Percentiles rank a stretch among this genome's conserved stretches.
These are phyloP conservation scores for Acer negundo DNA, from an alignment of 345 rosid species.

Conservation along the genomic window DNA sequence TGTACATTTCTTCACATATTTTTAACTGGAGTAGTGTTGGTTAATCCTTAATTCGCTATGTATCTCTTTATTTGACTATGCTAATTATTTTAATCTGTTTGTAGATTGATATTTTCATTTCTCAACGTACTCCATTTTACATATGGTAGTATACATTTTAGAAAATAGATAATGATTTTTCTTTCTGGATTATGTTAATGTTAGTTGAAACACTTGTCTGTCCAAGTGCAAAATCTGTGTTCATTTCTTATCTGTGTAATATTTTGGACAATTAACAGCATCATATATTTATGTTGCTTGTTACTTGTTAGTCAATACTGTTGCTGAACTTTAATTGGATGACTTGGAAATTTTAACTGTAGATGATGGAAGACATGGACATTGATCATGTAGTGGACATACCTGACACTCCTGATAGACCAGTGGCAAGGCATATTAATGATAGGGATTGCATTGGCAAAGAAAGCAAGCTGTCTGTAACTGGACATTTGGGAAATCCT, in stretches of 20 bases:
- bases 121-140: neutral
- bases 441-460: slow-evolving; percentile 33
- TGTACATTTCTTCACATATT: no score
- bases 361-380: slow-evolving; percentile 60
- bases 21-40: no score
- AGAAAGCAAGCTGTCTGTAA: slow-evolving; percentile 37
- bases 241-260: neutral
- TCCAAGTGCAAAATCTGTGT: neutral
- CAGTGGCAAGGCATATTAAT: slow-evolving; percentile 23
- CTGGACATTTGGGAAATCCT: slow-evolving; percentile 33
- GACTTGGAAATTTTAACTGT: no score
- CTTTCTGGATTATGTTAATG: neutral
- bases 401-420: slow-evolving; percentile 89
- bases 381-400: slow-evolving; percentile 56
- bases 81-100: neutral
- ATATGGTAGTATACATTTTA: neutral
- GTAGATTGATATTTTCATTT: neutral
- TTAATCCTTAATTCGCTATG: no score
- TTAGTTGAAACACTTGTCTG: neutral
- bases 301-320: neutral
- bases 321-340: no score
- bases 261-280: neutral
- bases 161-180: neutral
- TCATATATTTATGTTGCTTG: neutral
- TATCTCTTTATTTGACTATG: neutral